phyloP scores from a whole-genome alignment of 2,329 filamentous ascomycete species.

The Neonectria ditissima region DNA sequence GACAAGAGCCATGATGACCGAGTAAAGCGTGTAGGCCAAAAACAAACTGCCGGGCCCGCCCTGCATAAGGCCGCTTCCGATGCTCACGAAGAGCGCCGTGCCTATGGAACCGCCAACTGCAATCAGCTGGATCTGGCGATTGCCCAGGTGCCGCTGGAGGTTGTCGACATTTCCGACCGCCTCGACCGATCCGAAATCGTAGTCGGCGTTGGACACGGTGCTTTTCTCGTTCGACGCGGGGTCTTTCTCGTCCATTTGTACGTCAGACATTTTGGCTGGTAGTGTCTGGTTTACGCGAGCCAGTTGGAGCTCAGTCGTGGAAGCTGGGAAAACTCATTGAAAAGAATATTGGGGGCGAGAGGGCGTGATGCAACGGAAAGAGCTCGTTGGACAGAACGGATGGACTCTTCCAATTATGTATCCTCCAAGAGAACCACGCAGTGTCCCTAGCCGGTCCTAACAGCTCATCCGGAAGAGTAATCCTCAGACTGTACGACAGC shows the following conservation, averaged over 20 bases:
- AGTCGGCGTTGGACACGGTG: not conserved
- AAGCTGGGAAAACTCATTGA: not conserved
- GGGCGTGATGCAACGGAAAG: not conserved
- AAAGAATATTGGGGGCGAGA: not conserved
- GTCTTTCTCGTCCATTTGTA: not conserved
- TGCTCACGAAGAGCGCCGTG: slow-evolving; percentile 43
- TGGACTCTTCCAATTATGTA: not conserved
- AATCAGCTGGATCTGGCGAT: slow-evolving; percentile 59
- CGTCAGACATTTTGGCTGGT: not conserved
- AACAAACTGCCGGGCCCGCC: slow-evolving; percentile 54
- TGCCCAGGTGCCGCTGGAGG: slow-evolving; percentile 15
- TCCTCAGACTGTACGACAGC: not conserved
- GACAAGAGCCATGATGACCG: slow-evolving; percentile 54
- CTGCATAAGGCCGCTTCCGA: slow-evolving; percentile 55
- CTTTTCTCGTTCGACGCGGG: not conserved
- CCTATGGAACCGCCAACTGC: slow-evolving; percentile 64
- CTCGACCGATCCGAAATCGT: slow-evolving; percentile 8
- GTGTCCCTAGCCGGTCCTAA: not conserved
- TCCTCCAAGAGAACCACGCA: not conserved
- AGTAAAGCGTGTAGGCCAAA: slow-evolving; percentile 56
- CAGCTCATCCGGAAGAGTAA: not conserved
- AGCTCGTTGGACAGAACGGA: not conserved
- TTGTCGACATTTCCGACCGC: slow-evolving; percentile 13
- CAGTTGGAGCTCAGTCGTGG: not conserved
- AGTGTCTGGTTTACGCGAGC: not conserved